A percentile compares a stretch with the other conserved stretches of the same genome.
These are phyloP conservation scores for Penicillium rolfsii DNA, from an alignment of 2,329 filamentous ascomycete species.

Conservation along the genomic window DNA sequence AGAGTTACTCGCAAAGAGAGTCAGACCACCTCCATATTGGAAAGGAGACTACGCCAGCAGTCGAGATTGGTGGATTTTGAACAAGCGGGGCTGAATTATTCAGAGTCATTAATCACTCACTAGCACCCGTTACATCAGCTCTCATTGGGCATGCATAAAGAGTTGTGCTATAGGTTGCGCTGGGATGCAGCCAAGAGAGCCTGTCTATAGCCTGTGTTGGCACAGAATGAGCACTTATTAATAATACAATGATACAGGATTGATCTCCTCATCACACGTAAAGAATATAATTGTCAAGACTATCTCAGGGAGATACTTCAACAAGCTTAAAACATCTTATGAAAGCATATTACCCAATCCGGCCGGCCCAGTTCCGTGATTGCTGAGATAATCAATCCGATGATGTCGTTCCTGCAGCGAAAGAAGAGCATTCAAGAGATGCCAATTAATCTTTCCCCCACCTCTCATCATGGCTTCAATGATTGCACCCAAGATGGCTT, in stretches of 20 bases:
- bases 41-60: neutral
- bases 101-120: neutral
- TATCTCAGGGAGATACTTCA: neutral
- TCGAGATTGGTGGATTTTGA: neutral
- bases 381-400: slow-evolving; percentile 18
- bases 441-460: too few species aligned
- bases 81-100: neutral
- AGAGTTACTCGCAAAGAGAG: neutral
- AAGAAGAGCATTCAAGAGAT: neutral
- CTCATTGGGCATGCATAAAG: neutral
- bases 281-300: neutral
- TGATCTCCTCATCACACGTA: too few species aligned
- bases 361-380: slow-evolving; percentile 15
- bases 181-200: neutral
- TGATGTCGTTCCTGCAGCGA: slow-evolving; percentile 7
- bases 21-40: too few species aligned
- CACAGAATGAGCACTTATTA: neutral
- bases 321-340: neutral
- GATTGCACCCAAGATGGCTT: slow-evolving; percentile 31
- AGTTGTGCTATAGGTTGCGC: too few species aligned
- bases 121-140: too few species aligned
- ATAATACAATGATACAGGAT: neutral
- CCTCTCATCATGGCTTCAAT: slow-evolving; percentile 34
- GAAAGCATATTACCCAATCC: slow-evolving; percentile 17
- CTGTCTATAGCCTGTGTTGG: neutral